Base-by-base conservation (phyloP, 1,139 yeast species). In the Trichomonascaceae sp. region DNA sequence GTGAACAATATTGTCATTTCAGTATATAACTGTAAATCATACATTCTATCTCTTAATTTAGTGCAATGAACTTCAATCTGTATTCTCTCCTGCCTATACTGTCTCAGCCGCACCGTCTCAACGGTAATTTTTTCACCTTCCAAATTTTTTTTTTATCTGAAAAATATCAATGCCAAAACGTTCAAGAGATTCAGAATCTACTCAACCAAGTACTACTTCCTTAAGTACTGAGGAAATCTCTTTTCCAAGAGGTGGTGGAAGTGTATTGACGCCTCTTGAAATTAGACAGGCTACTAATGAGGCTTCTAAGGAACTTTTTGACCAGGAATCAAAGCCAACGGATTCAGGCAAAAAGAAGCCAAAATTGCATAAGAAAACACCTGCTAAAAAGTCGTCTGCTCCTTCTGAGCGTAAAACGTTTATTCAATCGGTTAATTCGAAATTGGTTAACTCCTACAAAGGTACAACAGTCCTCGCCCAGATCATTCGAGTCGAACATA, bases 211-310 rank as follows among this genome's bases (percentile, higher is more conserved):
- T 32, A 20, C 51, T 45, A 22, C 51, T 19, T 38, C 60, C n/a
- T 55, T 67, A 45, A 52, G 49, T 44, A 53, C 55, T 30, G 69
- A 67, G 41, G 74, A 70, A 59, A 79, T 83, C 53, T 81, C 96
- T 18, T 93, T 93, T 67, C 99, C 99, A 51, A 85, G 99, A 81
- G 99, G 99, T 63, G 97, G 97, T 54, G 75, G 74, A 5, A 80
- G 91, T 22, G 88, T 84, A 17, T 78, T 91, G 68, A 82, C 96
- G 2, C 91, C 99, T 4, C 74, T 93, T 61, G 99, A 93, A 72
- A 83, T 89, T 62, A 90, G 90, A 69, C 95, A 90, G 67, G 95
- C 91, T 53, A 84, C 96, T 44, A 90, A 89, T 66, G 96, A 93
- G 69, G 99, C 95, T 47, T 84, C 91, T 36, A 81, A 81, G 62